A percentile compares a stretch with the other conserved stretches of the same genome.
Conservation (phyloP, 2,329 filamentous ascomycete species). For the Pochonia chlamydosporia region DNA sequence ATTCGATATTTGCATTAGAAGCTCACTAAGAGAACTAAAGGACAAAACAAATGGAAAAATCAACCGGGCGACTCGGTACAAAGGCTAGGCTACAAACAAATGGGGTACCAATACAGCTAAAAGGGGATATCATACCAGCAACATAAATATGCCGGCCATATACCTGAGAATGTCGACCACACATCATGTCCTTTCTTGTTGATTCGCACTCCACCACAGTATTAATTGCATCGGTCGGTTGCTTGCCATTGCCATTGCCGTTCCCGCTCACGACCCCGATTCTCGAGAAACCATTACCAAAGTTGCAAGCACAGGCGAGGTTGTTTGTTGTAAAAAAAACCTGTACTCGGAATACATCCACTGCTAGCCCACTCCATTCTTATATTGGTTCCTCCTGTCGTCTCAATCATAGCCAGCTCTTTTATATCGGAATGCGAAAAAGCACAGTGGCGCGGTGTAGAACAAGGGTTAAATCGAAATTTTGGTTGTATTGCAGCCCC, state of each 20-base stretch:
- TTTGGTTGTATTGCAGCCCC: slow-evolving; percentile 28
- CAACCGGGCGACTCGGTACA: slow-evolving; percentile 13
- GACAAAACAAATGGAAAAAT: slow-evolving; percentile 35
- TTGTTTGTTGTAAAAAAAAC: slow-evolving; percentile 1
- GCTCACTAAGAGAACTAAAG: slow-evolving; percentile 51
- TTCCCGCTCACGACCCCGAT: slow-evolving; percentile 2
- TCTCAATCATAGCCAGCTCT: slow-evolving; percentile 23
- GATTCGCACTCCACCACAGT: slow-evolving; percentile 8
- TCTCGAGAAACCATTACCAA: slow-evolving; percentile 5
- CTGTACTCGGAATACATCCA: slow-evolving; percentile 6
- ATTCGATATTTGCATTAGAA: slow-evolving; percentile 60
- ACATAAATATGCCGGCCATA: slow-evolving; percentile 7
- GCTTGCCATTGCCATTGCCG: slow-evolving; percentile 11
- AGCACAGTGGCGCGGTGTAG: slow-evolving; percentile 21
- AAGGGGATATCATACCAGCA: slow-evolving; percentile 9
- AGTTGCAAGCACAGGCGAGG: slow-evolving; percentile 4
- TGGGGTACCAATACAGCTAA: slow-evolving; percentile 21
- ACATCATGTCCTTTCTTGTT: slow-evolving; percentile 7
- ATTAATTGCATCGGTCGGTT: slow-evolving; percentile 10
- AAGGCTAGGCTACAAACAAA: slow-evolving; percentile 22
- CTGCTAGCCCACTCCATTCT: slow-evolving; percentile 11
- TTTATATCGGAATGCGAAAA: slow-evolving; percentile 23
- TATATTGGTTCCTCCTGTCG: slow-evolving; percentile 22
- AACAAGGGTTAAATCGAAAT: slow-evolving; percentile 25
- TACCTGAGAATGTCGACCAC: slow-evolving; percentile 15